Evolutionary conservation across 352 stramenopile genomes (phyloP).

Genomic region (Phytopythium aichiense): DNA sequence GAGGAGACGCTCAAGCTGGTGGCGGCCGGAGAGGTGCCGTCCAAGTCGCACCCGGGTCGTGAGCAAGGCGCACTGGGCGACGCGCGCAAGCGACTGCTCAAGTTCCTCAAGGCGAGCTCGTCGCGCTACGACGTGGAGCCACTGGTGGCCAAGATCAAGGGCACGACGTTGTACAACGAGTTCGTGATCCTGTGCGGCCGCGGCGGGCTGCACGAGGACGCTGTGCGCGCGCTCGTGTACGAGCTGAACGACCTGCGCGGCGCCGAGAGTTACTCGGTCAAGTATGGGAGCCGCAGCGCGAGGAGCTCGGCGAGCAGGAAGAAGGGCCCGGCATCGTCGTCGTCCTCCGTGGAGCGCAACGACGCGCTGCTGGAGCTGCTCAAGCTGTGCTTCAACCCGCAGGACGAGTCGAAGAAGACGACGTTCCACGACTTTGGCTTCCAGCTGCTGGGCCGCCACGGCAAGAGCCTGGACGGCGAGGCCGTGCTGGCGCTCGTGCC

Average conservation of each 20-base stretch:
- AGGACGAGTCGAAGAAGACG: conserved; percentile 75
- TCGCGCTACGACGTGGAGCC: conserved; percentile 75
- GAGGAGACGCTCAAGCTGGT: conserved; percentile 81
- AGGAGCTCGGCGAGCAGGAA: conserved; percentile 22
- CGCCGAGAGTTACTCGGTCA: conserved; percentile 78
- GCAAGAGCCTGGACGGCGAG: conserved; percentile 73
- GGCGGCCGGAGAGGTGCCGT: conserved; percentile 59
- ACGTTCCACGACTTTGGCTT: conserved; percentile 79
- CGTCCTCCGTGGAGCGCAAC: conserved; percentile 69
- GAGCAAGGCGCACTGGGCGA: conserved; percentile 68
- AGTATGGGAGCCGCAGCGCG: conserved; percentile 50
- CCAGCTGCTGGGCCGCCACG: conserved; percentile 70
- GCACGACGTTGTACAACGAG: conserved; percentile 74
- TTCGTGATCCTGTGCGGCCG: conserved; percentile 84
- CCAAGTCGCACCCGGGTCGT: conserved; percentile 79
- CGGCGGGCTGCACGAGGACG: conserved; percentile 75
- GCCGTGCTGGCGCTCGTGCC: conserved; percentile 67
- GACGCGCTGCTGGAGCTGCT: conserved; percentile 71
- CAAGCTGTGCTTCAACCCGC: conserved; percentile 76
- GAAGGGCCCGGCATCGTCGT: conserved; percentile 17
- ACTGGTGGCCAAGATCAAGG: conserved; percentile 74
- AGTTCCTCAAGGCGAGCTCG: conserved; percentile 73
- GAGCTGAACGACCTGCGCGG: conserved; percentile 79
- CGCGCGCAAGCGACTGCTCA: conserved; percentile 71
- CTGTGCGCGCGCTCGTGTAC: conserved; percentile 67